Conservation (phyloP, 495 filamentous ascomycete genomes). For the Aspergillus sclerotiicarbonarius region DNA sequence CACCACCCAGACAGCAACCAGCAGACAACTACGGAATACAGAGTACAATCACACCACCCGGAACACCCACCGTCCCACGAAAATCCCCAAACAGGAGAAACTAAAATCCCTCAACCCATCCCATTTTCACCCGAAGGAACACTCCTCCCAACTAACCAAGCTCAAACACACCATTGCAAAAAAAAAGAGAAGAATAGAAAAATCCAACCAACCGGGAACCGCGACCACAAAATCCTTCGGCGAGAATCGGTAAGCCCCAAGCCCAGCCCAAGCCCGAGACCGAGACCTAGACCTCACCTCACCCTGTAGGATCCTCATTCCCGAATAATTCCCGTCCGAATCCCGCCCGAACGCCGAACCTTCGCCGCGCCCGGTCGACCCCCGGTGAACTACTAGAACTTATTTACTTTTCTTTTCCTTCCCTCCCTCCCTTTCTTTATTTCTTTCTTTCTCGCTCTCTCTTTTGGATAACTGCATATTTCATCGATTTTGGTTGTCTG, state of each 20-base stretch:
- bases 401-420: neutral
- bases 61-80: too few species aligned
- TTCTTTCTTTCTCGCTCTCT: slow-evolving; percentile 1
- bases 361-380: neutral
- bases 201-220: neutral
- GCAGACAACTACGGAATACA: too few species aligned
- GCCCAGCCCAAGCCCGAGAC: too few species aligned
- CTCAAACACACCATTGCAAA: too few species aligned
- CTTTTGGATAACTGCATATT: neutral
- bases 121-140: too few species aligned
- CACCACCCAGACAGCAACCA: neutral
- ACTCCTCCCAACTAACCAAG: too few species aligned
- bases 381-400: neutral
- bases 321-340: neutral
- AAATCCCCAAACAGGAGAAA: too few species aligned
- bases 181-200: neutral
- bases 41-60: too few species aligned
- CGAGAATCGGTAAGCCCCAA: neutral
- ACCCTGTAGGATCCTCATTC: too few species aligned
- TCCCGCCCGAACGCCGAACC: slow-evolving; percentile 3
- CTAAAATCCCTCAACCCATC: too few species aligned
- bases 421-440: neutral
- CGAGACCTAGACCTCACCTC: neutral
- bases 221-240: neutral
- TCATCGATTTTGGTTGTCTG: neutral